Base-by-base conservation (phyloP, 768 basidiomycete species). In the Sarcodon sp. region DNA sequence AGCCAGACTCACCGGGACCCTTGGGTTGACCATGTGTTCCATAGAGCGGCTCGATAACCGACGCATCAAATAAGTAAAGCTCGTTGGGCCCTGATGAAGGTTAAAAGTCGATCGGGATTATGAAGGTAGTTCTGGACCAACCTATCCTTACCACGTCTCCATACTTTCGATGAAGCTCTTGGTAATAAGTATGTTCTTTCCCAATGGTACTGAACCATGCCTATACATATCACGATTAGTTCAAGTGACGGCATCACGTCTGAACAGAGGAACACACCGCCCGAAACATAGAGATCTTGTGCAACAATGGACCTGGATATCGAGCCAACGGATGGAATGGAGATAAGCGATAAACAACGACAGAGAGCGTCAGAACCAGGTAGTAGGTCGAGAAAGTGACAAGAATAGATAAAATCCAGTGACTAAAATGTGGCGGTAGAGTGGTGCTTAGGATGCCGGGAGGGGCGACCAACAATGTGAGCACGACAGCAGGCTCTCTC, bases 91-190 rank as follows among this genome's bases (percentile, higher is more conserved):
- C 51, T 51, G 11, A 35, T 10, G 41, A 43, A 35, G 15, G 15
- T 43, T 21, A 18, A 3, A 13, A 15, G 13, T 35, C n/a, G 16
- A 37, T 33, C 16, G 13, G 7, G 13, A 5, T 15, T 33, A 4
- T 45, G 9, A 13, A n/a, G 33, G 13, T 18, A 31, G 44, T 15
- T 7, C 15, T 32, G 4, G n/a, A 35, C 37, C 12, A 41, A 59
- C 58, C 56, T 27, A 53, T 47, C 11, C 59, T 38, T 47, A 60
- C 57, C 32, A 57, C 45, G 47, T 55, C 54, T 4, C 55, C 57
- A 47, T 58, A 58, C 33, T 43, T 51, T 12, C 53, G 49, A 44
- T 59, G 58, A 18, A 58, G 47, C 12, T 51, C 41, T 21, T 53
- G 51, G 4, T 51, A 51, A 50, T 56, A 57, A 7, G 53, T 7